Evolutionary conservation across 345 rosid genomes (phyloP), one percentile per base, ranked within the genome.

Genomic region (Citrus sp.): DNA sequence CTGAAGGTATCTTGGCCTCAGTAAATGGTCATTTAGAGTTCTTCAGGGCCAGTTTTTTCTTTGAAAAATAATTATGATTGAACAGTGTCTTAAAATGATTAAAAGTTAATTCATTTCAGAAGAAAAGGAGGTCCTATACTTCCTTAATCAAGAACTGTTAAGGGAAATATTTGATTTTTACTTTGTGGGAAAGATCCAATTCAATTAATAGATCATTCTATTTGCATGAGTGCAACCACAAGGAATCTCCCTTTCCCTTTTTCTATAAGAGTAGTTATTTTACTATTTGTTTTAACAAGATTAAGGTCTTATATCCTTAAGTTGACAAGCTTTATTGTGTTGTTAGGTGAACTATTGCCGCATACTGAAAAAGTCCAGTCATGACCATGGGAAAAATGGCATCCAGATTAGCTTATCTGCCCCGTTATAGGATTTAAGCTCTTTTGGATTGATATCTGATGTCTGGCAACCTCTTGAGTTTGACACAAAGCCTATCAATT

Each of bases 321-420:
- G 28, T 81, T 81, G 67, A 73, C 66, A 42, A 73, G 60, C 49
- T 68, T 80, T 24, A 32, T 78, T 77, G 66, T 77, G 65, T 73
- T 84, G 49, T 60, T 88, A 93, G 98, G 27, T 91, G 72, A 93
- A 93, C 74, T 93, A 91, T 88, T 91, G 92, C 88, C 82, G 84
- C 67, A 79, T 91, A 72, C 28, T 89, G 88, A 91, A 87, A 88
- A 88, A 85, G 82, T 76, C 83, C 72, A 89, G 81, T 38, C 82
- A 89, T 51, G 98, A 92, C 84, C 81, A 73, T 55, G 92, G 88
- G 0, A 92, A 80, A 82, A 83, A 90, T 30, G 94, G 98, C 37
- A 69, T 91, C 80, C 82, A 82, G 76, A 61, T 89, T 65, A 87
- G 90, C 77, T 85, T 93, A 78, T 87, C 96, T n/a, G 80, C 86